These are phyloP conservation scores for Boletellus deceptivus DNA, from an alignment of 1,284 basidiomycete genomes.

Conservation along the genomic window DNA sequence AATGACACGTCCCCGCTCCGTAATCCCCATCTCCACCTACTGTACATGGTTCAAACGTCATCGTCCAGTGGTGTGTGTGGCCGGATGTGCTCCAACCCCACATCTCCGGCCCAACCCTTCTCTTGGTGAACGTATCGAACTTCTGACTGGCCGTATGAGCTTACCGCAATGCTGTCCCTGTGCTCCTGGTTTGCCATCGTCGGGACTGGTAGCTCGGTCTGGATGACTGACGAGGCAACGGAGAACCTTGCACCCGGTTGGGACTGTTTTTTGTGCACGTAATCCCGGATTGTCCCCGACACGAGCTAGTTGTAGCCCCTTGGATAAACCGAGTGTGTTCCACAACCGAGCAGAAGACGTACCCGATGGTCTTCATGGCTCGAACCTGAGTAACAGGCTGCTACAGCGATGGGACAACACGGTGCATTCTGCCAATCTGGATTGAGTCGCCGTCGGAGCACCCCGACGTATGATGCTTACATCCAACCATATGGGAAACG, in stretches of 20 bases:
- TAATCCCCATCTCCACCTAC: constrained; percentile 7
- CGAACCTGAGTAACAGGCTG: constrained; percentile 78
- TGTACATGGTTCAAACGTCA: constrained; percentile 25
- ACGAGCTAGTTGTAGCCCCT: constrained; percentile 49
- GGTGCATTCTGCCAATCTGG: constrained; percentile 59
- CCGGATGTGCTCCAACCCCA: constrained; percentile 27
- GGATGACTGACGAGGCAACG: constrained; percentile 26
- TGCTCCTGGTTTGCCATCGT: constrained; percentile 31
- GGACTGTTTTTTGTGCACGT: constrained; percentile 57
- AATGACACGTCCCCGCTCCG: neutral
- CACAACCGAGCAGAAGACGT: constrained; percentile 24
- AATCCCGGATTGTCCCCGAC: constrained; percentile 64
- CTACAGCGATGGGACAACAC: constrained; percentile 77
- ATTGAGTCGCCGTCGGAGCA: constrained; percentile 5
- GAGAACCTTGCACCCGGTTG: constrained; percentile 30
- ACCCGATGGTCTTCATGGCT: constrained; percentile 77
- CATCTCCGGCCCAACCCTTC: constrained; percentile 29
- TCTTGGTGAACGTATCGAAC: constrained; percentile 34
- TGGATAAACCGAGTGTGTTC: constrained; percentile 1
- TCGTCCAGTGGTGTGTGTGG: constrained; percentile 31
- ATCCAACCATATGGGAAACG: constrained; percentile 82
- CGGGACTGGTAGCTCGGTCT: constrained; percentile 34
- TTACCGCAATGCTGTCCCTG: constrained; percentile 33
- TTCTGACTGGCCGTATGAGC: constrained; percentile 30
- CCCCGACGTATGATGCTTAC: constrained; percentile 36